Percentiles rank a stretch among this genome's conserved stretches.
phyloP scores from a whole-genome alignment of 2,329 filamentous ascomycete species.

The Ophiosphaerella narmari region DNA sequence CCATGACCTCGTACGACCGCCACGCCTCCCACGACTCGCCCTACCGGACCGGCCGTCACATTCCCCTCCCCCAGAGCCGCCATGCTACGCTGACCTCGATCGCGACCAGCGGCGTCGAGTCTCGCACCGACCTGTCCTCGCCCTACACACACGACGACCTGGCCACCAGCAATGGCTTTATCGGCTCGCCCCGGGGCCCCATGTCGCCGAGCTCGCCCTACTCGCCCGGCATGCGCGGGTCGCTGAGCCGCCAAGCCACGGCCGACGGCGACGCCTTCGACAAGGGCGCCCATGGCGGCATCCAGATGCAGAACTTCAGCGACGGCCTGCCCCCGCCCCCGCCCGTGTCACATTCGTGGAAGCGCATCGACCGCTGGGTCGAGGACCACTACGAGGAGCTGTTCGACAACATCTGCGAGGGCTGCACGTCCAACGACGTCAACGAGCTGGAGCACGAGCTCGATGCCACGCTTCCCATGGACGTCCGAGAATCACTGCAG shows the following conservation, averaged over 20 bases:
- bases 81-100: conserved; percentile 84
- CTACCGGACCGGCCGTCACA: conserved; percentile 86
- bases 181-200: conserved; percentile 60
- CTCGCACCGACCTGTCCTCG: conserved; percentile 78
- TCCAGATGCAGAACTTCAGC: conserved; percentile 94
- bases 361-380: conserved; percentile 89
- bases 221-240: conserved; percentile 86
- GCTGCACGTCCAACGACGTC: conserved; percentile 89
- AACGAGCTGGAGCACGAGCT: conserved; percentile 96
- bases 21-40: conserved; percentile 92
- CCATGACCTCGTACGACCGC: conserved; percentile 73
- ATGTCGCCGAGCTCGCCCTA: conserved; percentile 73
- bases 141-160: conserved; percentile 77
- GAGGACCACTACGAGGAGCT: conserved; percentile 96
- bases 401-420: conserved; percentile 89
- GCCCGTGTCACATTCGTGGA: conserved; percentile 88
- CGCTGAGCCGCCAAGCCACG: conserved; percentile 68
- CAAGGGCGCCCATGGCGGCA: conserved; percentile 75
- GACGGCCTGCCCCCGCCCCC: conserved; percentile 90
- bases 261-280: conserved; percentile 59
- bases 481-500: conserved; percentile 89
- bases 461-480: conserved; percentile 89
- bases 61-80: conserved; percentile 81
- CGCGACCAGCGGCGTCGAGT: conserved; percentile 83
- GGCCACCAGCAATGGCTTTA: conserved; percentile 61